Conservation (phyloP, 352 stramenopile genomes). For the Poterioochromonas sp. region DNA sequence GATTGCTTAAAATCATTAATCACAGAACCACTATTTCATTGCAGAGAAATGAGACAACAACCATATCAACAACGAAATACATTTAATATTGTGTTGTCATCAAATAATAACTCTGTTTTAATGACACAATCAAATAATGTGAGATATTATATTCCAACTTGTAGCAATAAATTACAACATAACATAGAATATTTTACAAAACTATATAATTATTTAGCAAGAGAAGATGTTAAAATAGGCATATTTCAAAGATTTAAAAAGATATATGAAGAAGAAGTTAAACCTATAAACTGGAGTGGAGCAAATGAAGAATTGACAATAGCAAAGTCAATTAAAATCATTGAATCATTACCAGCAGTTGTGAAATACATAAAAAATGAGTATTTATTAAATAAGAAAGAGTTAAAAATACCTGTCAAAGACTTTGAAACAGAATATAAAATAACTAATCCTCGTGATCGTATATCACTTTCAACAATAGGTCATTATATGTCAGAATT, state of each 20-base stretch:
- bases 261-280: slow-evolving; percentile 13
- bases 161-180: neutral
- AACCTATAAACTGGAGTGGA: slow-evolving; percentile 11
- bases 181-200: slow-evolving; percentile 18
- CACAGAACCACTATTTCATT: slow-evolving; percentile 24
- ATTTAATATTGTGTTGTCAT: slow-evolving; percentile 23
- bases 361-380: slow-evolving; percentile 26
- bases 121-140: slow-evolving; percentile 25
- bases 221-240: neutral
- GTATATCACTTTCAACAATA: neutral
- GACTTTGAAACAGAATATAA: neutral
- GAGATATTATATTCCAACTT: slow-evolving; percentile 1
- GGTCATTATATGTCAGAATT: neutral
- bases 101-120: slow-evolving; percentile 10
- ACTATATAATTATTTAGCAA: neutral
- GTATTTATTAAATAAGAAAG: slow-evolving; percentile 14
- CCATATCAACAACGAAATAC: slow-evolving; percentile 17
- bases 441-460: neutral
- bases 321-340: neutral
- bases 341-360: slow-evolving; percentile 16
- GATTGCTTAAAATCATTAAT: slow-evolving; percentile 16
- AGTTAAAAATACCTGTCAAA: neutral
- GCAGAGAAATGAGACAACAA: neutral
- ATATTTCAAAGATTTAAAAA: slow-evolving; percentile 23
- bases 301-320: neutral